Base-by-base conservation (phyloP, 192 early-diverging fungal species). In the Linnemannia hyalina region DNA sequence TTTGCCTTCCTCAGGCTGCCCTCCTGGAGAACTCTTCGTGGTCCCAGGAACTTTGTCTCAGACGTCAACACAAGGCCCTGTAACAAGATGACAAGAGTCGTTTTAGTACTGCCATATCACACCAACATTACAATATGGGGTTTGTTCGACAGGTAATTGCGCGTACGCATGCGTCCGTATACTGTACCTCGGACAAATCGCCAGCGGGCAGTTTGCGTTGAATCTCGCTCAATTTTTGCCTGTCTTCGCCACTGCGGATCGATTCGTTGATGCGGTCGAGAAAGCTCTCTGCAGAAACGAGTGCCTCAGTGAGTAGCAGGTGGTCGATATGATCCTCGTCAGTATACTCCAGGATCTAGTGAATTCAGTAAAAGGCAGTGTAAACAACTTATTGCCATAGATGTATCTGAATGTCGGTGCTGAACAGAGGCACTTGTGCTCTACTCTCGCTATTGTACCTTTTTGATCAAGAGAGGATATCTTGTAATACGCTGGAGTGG, bases 401-500 rank as follows among this genome's bases (percentile, higher is more conserved):
- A 47, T 38, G 60, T 38, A 44, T 69, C 11, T 36, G 23, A 40
- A 69, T 26, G 46, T 16, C 23, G n/a, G 20, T 46, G 2, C 10
- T 29, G 29, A 65, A 32, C 9, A 29, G 23, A 57, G 18, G 8
- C 29, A 15, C n/a, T 65, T 18, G 49, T 18, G 49, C 49, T 52
- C 18, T 22, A 16, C 18, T 20, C 49, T 22, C 49, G 65, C 44
- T 10, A 41, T 70, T 38, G 40, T 89, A 93, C 93, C 83, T 97
- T 94, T 20, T 94, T 92, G 36, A 99, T 90, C 20, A 99, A 90
- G 60, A 99, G 89, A 32, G 95, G 95, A 88, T 99, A 99, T 88
- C 98, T 92, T 20, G 98, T 97, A 52, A 99, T 92, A 8, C 98
- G 94, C 87, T 99, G 98, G 38, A 99, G 92, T 2, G 98, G 98